Evolutionary conservation across 352 stramenopile species (phyloP), one percentile per base, ranked within the genome.

Genomic region (Phytophthora tubulina): DNA sequence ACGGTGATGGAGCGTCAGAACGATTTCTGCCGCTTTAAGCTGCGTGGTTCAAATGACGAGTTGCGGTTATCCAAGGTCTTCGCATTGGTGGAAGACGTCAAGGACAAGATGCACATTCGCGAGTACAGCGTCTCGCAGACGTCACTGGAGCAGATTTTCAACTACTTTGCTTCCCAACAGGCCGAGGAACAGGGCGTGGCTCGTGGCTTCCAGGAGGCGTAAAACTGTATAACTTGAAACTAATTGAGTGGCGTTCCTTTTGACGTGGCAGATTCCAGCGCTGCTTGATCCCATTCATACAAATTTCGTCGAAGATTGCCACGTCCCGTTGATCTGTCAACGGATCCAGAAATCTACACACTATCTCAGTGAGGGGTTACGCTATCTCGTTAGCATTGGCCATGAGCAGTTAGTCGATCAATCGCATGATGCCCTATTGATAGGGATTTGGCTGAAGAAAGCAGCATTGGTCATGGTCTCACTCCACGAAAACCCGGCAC

Each of bases 81-180:
- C 61, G 83, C 77, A 4, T 64, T 93, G 6, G 72, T 97, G 11
- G 90, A 97, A 76, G 63, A 67, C 0, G 63, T 73, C 15, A 89
- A 91, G 59, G 45, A 70, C 7, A 67, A 82, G 53, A 65, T 95
- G 58, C 33, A 79, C 50, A 94, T 98, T 53, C 76, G 84, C 13
- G 90, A 97, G 54, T 97, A 97, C 78, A 90, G 83, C 42, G 78
- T 97, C n/a, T 94, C 78, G 32, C 91, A 97, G 67, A 97, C 90
- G 8, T 94, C 90, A 17, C 59, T 97, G 38, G 91, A 98, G 79
- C 92, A 97, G 70, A 94, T 98, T 27, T 98, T 98, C 76, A 96
- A 97, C 68, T 77, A 71, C 13, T 97, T 97, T 58, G 92, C 92
- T 3, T 78, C 76, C 6, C 76, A 96, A 45, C 90, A 97, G 64